Conservation (phyloP, 192 early-diverging fungal genomes). For the Dissophora ornata region DNA sequence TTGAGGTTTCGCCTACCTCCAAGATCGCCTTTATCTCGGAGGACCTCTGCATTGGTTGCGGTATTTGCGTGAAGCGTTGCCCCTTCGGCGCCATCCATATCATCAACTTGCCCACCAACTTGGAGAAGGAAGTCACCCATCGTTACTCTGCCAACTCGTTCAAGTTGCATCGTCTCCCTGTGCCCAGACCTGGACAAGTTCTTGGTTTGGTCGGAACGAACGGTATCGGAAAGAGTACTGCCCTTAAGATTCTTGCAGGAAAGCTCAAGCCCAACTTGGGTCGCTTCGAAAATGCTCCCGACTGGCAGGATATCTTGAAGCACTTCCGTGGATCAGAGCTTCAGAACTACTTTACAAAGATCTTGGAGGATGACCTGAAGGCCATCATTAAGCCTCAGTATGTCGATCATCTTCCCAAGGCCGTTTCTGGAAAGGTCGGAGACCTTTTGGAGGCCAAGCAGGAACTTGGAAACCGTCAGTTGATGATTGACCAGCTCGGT, state of each 20-base stretch:
- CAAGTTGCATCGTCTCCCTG: conserved; percentile 96
- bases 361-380: conserved; percentile 95
- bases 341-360: conserved; percentile 99
- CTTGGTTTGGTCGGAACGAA: conserved; percentile 98
- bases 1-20: conserved; percentile 86
- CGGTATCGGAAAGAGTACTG: conserved; percentile 95
- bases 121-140: conserved; percentile 94
- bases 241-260: conserved; percentile 93
- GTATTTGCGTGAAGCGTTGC: conserved; percentile 97
- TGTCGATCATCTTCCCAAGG: conserved; percentile 90
- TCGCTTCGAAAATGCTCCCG: conserved; percentile 82
- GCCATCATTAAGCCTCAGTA: conserved; percentile 97
- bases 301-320: conserved; percentile 96
- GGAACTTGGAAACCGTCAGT: conserved; percentile 77
- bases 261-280: conserved; percentile 98
- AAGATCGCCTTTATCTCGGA: conserved; percentile 96
- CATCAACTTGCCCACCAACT: conserved; percentile 96
- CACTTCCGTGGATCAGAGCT: conserved; percentile 97
- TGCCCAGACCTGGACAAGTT: conserved; percentile 96
- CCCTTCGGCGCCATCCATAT: conserved; percentile 96
- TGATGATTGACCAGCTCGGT: conserved; percentile 79
- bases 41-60: conserved; percentile 97
- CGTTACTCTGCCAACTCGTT: conserved; percentile 97
- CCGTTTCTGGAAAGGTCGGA: conserved; percentile 82
- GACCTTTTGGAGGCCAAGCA: conserved; percentile 76